Evolutionary conservation across 306 rosid species (phyloP), one percentile per base, ranked within the genome.

Genomic region (Casuarina cunninghamiana): DNA sequence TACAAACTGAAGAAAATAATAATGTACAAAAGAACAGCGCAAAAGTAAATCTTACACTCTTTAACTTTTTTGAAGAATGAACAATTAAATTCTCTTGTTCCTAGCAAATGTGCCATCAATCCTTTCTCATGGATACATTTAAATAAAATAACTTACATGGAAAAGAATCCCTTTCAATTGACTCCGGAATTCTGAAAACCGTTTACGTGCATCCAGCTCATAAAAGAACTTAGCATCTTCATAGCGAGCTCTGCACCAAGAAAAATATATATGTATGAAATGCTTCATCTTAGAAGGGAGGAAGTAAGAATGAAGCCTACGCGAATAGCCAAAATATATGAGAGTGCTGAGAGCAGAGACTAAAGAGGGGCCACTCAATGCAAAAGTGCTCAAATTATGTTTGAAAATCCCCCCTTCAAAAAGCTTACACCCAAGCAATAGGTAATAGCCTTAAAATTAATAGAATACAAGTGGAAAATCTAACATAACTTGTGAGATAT

Each of bases 221-320:
- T 94, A 94, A 86, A 94, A 94, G 87, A 94, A 94, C 74, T 92
- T 94, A 1, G 98, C 98, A 92, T 94, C 98, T 87, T 94, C 97
- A 81, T 90, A 94, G 75, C 97, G 95, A 71, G 98, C 96, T 81
- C 97, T 94, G 88, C 86, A 92, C 68, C 86, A 50, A 48, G 13
- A 46, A 9, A 46, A 46, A 77, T 41, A 75, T 26, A 26, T 26
- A 26, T 26, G 32, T 26, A 26, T 26, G 32, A 26, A 26, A 26
- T 26, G 32, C 32, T 26, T 26, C 32, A 26, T 26, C 32, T 26
- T 26, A 26, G 32, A 26, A 26, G 32, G 32, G 58, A 53, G 77
- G 68, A 55, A 39, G 57, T 39, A 35, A 75, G 35, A 74, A 41
- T 61, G 74, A 53, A 69, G 12, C 32, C 65, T 45, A 3, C 62